These are phyloP conservation scores for Allium fistulosum DNA, from an alignment of 106 monocot genomes.

Conservation along the genomic window DNA sequence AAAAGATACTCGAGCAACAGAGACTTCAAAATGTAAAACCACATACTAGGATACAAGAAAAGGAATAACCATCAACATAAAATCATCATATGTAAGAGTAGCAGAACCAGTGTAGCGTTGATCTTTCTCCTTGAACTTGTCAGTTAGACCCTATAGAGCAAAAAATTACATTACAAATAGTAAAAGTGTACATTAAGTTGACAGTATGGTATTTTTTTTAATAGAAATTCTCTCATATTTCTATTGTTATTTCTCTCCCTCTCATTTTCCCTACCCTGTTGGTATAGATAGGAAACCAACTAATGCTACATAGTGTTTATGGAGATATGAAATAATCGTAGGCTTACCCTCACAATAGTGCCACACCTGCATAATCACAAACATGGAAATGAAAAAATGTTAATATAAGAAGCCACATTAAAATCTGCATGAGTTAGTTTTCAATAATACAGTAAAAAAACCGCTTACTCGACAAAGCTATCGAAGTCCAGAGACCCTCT, in stretches of 20 bases:
- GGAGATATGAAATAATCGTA: background rate
- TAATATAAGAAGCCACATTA: too few species aligned
- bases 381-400: too few species aligned
- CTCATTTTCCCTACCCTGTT: background rate
- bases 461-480: constrained; percentile 70
- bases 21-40: too few species aligned
- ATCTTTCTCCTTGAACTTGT: constrained; percentile 72
- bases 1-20: too few species aligned
- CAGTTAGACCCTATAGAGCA: constrained; percentile 49
- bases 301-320: too few species aligned
- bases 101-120: constrained; percentile 48
- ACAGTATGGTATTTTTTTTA: too few species aligned
- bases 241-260: background rate
- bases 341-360: constrained; percentile 56
- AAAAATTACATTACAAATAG: too few species aligned
- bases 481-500: constrained; percentile 49
- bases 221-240: background rate
- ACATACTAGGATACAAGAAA: constrained; percentile 39
- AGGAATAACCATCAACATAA: constrained; percentile 61
- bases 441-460: background rate
- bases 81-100: constrained; percentile 57
- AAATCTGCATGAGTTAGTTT: too few species aligned
- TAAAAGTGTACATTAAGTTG: too few species aligned
- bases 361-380: constrained; percentile 49
- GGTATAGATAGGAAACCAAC: background rate